Evolutionary conservation across 345 rosid genomes (phyloP).

Genomic region (Euphorbia peplus): DNA sequence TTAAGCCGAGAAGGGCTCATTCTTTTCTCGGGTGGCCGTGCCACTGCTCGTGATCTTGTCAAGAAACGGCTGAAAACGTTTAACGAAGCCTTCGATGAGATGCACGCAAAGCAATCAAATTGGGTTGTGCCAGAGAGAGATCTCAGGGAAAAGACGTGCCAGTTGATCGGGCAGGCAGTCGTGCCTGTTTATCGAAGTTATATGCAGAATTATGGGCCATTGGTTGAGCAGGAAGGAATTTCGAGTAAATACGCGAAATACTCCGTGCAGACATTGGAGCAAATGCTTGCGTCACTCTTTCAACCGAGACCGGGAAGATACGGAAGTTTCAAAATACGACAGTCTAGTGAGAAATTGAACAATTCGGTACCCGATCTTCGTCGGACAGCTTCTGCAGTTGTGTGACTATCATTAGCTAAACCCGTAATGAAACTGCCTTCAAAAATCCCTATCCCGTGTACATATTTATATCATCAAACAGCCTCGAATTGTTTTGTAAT

Average conservation of each 20-base stretch:
- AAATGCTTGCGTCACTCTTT: conserved; percentile 72
- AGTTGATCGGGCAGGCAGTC: conserved; percentile 66
- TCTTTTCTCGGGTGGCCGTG: conserved; percentile 96
- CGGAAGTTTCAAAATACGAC: conserved; percentile 79
- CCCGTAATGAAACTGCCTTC: neutral
- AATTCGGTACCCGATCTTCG: conserved; percentile 48
- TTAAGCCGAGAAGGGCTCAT: conserved; percentile 95
- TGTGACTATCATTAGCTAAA: neutral
- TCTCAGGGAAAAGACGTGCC: conserved; percentile 84
- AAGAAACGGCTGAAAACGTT: conserved; percentile 84
- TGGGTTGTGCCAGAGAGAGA: conserved; percentile 83
- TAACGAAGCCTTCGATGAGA: conserved; percentile 86
- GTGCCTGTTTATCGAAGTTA: conserved; percentile 93
- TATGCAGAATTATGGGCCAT: conserved; percentile 96
- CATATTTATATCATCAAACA: conserved; percentile 23
- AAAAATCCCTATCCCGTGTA: conserved; percentile 20
- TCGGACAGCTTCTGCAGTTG: conserved; percentile 44
- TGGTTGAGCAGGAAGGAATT: conserved; percentile 77
- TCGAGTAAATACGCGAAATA: conserved; percentile 85
- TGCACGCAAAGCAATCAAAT: conserved; percentile 68
- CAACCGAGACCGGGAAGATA: conserved; percentile 74
- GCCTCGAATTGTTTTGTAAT: conserved; percentile 6
- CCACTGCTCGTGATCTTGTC: conserved; percentile 98
- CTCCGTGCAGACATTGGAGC: conserved; percentile 80
- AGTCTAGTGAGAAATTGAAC: conserved; percentile 49